Conservation (phyloP, 305 asterid species). For the Fraxinus velutina region DNA sequence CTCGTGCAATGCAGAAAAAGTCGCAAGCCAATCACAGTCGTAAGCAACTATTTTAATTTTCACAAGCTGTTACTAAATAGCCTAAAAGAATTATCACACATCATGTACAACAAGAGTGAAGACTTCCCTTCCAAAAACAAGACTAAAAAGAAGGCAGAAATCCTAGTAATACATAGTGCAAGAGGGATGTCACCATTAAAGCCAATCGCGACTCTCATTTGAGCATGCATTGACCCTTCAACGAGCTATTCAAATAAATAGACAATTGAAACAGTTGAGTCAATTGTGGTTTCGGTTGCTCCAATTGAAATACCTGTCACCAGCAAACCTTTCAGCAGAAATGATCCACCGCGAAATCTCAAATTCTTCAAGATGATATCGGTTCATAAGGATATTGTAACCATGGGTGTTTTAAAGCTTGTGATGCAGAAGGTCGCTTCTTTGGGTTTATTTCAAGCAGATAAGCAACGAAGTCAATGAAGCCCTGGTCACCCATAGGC, state of each 20-base stretch:
- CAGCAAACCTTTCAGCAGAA: slow-evolving; percentile 19
- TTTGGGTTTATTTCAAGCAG: slow-evolving; percentile 85
- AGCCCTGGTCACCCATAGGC: slow-evolving; percentile 99
- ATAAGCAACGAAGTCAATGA: slow-evolving; percentile 79
- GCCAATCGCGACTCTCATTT: slow-evolving; percentile 34
- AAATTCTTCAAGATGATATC: slow-evolving; percentile 61
- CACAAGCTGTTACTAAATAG: slow-evolving; percentile 47
- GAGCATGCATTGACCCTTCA: slow-evolving; percentile 25
- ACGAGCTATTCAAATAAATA: slow-evolving; percentile 22
- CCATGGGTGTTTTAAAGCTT: slow-evolving; percentile 97
- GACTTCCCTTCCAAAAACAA: slow-evolving; percentile 34
- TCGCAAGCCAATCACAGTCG: slow-evolving; percentile 25
- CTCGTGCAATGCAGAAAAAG: slow-evolving; percentile 20
- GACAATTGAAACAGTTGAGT: neutral
- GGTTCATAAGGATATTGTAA: slow-evolving; percentile 92
- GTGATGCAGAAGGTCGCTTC: slow-evolving; percentile 85
- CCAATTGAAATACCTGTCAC: slow-evolving; percentile 16
- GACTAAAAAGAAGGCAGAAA: slow-evolving; percentile 1
- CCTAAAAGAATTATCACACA: slow-evolving; percentile 54
- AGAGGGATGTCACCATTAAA: slow-evolving; percentile 29
- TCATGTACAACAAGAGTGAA: slow-evolving; percentile 54
- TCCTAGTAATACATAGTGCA: slow-evolving; percentile 41
- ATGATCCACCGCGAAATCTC: slow-evolving; percentile 11
- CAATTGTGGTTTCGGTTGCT: slow-evolving; percentile 17
- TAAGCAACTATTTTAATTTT: slow-evolving; percentile 30